These are phyloP conservation scores for Cenococcum geophilum DNA, from an alignment of 495 filamentous ascomycete species.

Conservation along the genomic window DNA sequence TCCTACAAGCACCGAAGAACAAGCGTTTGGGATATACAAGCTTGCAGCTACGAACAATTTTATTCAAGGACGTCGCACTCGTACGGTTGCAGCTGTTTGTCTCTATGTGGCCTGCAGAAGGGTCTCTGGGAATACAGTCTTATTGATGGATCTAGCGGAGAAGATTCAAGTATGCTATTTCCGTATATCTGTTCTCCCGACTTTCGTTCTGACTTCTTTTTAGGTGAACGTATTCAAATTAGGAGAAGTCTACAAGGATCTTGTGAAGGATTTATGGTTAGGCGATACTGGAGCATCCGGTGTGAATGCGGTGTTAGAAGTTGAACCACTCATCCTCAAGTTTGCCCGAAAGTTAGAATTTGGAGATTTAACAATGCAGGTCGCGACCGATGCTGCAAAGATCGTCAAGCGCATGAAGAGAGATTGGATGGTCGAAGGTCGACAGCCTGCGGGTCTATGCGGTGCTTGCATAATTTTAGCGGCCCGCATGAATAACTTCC, in stretches of 20 bases:
- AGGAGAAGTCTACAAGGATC: slow-evolving; percentile 72
- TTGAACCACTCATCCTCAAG: slow-evolving; percentile 81
- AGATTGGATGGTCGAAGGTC: slow-evolving; percentile 93
- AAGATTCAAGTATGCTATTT: slow-evolving; percentile 49
- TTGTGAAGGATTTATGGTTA: slow-evolving; percentile 59
- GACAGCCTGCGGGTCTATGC: slow-evolving; percentile 87
- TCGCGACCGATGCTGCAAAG: slow-evolving; percentile 76
- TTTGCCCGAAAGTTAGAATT: slow-evolving; percentile 90
- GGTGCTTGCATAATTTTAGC: slow-evolving; percentile 92
- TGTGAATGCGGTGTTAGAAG: slow-evolving; percentile 53
- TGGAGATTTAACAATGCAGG: slow-evolving; percentile 62
- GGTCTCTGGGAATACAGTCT: slow-evolving; percentile 53
- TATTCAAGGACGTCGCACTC: slow-evolving; percentile 79
- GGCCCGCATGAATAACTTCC: slow-evolving; percentile 94
- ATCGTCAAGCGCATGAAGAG: slow-evolving; percentile 87
- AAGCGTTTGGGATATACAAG: slow-evolving; percentile 67
- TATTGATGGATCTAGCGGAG: slow-evolving; percentile 96
- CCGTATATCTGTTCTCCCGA: background rate
- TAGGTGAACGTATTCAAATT: slow-evolving; percentile 87
- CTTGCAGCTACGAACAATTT: slow-evolving; percentile 73
- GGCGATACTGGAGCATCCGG: slow-evolving; percentile 43
- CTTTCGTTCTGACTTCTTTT: slow-evolving; percentile 25
- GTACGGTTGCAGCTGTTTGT: slow-evolving; percentile 75
- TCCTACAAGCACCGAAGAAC: slow-evolving; percentile 51
- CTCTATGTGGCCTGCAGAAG: slow-evolving; percentile 80